Evolutionary conservation across 2,329 filamentous ascomycete genomes (phyloP).

Genomic region (Byssothecium circinans): DNA sequence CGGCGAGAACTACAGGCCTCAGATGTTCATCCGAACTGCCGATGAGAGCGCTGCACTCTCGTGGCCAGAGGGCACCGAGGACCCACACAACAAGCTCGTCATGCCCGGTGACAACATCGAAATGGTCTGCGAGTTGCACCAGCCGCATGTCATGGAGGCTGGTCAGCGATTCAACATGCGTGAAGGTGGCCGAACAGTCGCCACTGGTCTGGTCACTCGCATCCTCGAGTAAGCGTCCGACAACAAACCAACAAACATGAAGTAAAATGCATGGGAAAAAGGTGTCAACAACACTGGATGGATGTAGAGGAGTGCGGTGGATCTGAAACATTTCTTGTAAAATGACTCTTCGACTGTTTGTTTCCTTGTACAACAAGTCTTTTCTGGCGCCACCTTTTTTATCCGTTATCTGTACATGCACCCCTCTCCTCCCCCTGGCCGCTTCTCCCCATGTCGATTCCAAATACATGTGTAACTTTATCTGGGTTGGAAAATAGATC

Average conservation of each 20-base stretch:
- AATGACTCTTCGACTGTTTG: neutral
- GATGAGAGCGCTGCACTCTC: constrained; percentile 73
- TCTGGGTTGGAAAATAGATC: constrained; percentile 6
- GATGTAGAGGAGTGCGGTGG: neutral
- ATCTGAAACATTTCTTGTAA: neutral
- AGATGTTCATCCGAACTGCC: constrained; percentile 93
- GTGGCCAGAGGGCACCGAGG: constrained; percentile 83
- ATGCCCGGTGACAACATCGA: constrained; percentile 99
- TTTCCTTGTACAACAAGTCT: constrained; percentile 13
- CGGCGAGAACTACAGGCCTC: constrained; percentile 92
- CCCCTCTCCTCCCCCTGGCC: constrained; percentile 5
- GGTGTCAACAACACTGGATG: neutral
- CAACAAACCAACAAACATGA: neutral
- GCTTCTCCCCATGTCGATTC: constrained; percentile 7
- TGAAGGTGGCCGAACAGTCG: constrained; percentile 75
- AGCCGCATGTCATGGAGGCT: constrained; percentile 83
- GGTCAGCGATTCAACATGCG: constrained; percentile 98
- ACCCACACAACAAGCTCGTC: constrained; percentile 74
- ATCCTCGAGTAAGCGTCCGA: constrained; percentile 34
- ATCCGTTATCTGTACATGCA: constrained; percentile 7
- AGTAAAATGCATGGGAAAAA: neutral
- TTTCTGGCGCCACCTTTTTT: constrained; percentile 10
- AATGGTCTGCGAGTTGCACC: constrained; percentile 85
- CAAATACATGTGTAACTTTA: neutral
- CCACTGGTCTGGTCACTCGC: constrained; percentile 44